Evolutionary conservation across 345 rosid genomes (phyloP), one percentile per base, ranked within the genome.

Genomic region (Euphorbia lathyris): DNA sequence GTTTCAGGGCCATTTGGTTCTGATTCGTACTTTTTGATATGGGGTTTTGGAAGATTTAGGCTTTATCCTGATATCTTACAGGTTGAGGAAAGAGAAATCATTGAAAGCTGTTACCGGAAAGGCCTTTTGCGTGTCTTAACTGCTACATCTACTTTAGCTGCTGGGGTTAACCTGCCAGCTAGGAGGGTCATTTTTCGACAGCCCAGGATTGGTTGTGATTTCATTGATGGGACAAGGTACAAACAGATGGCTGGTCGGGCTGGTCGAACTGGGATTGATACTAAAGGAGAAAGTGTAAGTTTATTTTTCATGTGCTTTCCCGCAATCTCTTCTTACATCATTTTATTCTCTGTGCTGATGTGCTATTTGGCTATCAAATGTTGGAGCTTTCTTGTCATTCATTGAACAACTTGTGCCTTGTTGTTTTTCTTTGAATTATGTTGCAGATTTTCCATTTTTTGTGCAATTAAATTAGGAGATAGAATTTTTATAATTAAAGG

Each of bases 171-270:
- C 78, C 81, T 94, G 69, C 98, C 98, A 69, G 98, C 98, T 43
- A 86, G 98, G 79, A 89, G 98, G 84, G 98, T 94, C 72, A 87
- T 94, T 80, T 94, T 94, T 75, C 93, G 98, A 63, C 98, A 94
- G 85, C 97, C 98, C 42, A 85, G 92, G 78, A 83, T 94, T 78
- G 98, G 98, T 55, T 81, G 94, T 74, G 98, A 94, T 86, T 91
- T 94, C 82, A 81, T 94, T 73, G 98, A 94, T 79, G 96, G 96
- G 65, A 94, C 97, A 77, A 91, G 96, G 83, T 94, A 94, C 87
- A 91, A 72, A 82, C 98, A 94, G 84, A 94, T 94, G 98, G 91
- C 98, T 64, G 98, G 98, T 65, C 86, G 98, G 79, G 98, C 98
- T 74, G 98, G 98, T 73, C 93, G 98, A 72, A 91, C 97, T 70